A percentile compares a stretch with the other conserved stretches of the same genome.
Conservation (phyloP, 495 filamentous ascomycete genomes). For the Mytilinidion resinicola region DNA sequence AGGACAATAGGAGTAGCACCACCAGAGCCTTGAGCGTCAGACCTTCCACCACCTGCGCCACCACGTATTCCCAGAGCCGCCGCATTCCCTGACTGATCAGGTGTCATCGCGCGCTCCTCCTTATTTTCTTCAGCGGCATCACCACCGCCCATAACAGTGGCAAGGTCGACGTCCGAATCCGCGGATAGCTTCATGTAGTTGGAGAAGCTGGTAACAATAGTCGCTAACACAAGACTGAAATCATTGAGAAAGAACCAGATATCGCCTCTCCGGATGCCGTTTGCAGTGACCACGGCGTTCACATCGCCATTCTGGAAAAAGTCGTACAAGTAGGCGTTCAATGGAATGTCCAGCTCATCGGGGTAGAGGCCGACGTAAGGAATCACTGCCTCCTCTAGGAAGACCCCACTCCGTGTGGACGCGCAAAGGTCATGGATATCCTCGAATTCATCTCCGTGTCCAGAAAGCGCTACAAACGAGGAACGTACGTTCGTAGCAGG, state of each 20-base stretch:
- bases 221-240: slow-evolving; percentile 63
- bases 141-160: slow-evolving; percentile 37
- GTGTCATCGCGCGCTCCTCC: slow-evolving; percentile 39
- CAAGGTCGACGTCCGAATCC: slow-evolving; percentile 31
- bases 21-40: slow-evolving; percentile 6
- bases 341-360: slow-evolving; percentile 42
- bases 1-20: slow-evolving; percentile 6
- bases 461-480: slow-evolving; percentile 65
- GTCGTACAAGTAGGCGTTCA: slow-evolving; percentile 69
- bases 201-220: slow-evolving; percentile 53
- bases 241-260: slow-evolving; percentile 64
- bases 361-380: slow-evolving; percentile 56
- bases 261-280: slow-evolving; percentile 55
- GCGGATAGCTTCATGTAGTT: slow-evolving; percentile 43
- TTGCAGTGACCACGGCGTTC: slow-evolving; percentile 48
- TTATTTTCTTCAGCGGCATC: slow-evolving; percentile 34
- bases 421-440: slow-evolving; percentile 58
- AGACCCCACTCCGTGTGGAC: slow-evolving; percentile 57
- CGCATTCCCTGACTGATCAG: slow-evolving; percentile 15
- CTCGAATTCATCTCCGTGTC: slow-evolving; percentile 54
- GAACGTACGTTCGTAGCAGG: slow-evolving; percentile 47
- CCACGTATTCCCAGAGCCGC: background rate
- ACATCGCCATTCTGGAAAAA: slow-evolving; percentile 67
- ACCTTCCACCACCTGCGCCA: background rate
- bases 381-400: slow-evolving; percentile 64